Conservation (phyloP, 2,329 filamentous ascomycete species). For the Didymellaceae sp. region DNA sequence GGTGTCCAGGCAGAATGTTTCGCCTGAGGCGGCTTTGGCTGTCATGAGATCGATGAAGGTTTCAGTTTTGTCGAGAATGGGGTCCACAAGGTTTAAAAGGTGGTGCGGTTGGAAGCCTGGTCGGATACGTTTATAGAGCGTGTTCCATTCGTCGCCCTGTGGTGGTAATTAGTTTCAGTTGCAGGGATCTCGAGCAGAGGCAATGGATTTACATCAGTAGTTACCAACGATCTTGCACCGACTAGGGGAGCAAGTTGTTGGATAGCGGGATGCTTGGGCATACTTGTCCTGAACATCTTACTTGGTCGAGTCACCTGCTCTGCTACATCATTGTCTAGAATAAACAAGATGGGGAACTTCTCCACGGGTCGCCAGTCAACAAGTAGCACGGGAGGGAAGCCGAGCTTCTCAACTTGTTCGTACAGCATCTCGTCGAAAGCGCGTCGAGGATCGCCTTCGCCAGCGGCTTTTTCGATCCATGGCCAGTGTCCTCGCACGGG, state of each 20-base stretch:
- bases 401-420: constrained; percentile 24
- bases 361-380: constrained; percentile 27
- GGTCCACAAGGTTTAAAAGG: constrained; percentile 19
- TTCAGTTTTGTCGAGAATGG: constrained; percentile 37
- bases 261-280: constrained; percentile 28
- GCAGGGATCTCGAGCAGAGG: too few species aligned
- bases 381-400: constrained; percentile 24
- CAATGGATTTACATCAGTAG: constrained; percentile 22
- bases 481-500: constrained; percentile 24
- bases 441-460: constrained; percentile 22
- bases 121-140: constrained; percentile 19
- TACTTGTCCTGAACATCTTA: constrained; percentile 20
- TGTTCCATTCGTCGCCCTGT: constrained; percentile 22
- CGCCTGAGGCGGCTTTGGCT: constrained; percentile 14
- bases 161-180: neutral
- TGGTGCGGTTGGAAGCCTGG: constrained; percentile 25
- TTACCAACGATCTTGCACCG: constrained; percentile 25
- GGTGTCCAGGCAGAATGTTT: constrained; percentile 21
- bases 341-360: constrained; percentile 21
- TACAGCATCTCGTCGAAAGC: constrained; percentile 27
- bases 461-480: constrained; percentile 26
- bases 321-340: constrained; percentile 25
- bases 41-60: constrained; percentile 31
- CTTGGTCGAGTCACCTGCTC: constrained; percentile 26
- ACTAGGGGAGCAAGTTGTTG: constrained; percentile 23